Base-by-base conservation (phyloP, 2,329 filamentous ascomycete genomes). In the Apiospora sp. region DNA sequence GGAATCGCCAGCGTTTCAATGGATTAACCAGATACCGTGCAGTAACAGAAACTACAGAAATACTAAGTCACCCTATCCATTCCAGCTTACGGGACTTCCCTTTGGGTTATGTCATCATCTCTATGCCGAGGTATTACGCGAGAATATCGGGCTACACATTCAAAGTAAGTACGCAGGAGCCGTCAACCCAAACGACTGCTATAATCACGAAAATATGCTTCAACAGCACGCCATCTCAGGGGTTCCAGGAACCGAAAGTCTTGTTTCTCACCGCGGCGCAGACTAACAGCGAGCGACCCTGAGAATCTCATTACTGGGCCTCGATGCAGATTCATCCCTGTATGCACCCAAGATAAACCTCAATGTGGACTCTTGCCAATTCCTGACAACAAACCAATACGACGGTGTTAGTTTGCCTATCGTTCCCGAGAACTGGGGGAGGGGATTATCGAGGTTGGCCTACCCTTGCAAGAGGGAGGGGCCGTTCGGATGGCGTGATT, bases 401-500 rank as follows among this genome's bases (percentile, higher is more conserved):
- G 37, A 41, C 37, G 8, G 5, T 41, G 37, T 22, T 10, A 19
- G 19, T 6, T 48, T 8, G 8, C 46, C 6, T 22, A 10, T 16
- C 14, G 27, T 34, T 22, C 7, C 34, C 19, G 30, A 22, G 58
- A 41, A 22, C 16, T 64, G 30, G 34, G 54, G 54, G 51, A 10
- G 6, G n/a, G 51, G 30, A n/a, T 41, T 3, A 8, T 22, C 58
- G 12, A 10, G 2, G 58, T 41, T 37, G 58, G 8, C 30, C 34
- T 64, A 41, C 6, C 30, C 19, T 64, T n/a, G 58, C 8, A 64
- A 64, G 58, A 41, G 37, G 37, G 37, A 64, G 58, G 58, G 58
- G 58, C 58, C 34, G 19, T 41, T 58, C 34, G 34, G 34, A 64
- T 64, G 58, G 58, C 58, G 58, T 64, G 58, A 64, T 64, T 64